Evolutionary conservation across 371 early-diverging fungal species (phyloP).

Genomic region (Rhizopus sp.): DNA sequence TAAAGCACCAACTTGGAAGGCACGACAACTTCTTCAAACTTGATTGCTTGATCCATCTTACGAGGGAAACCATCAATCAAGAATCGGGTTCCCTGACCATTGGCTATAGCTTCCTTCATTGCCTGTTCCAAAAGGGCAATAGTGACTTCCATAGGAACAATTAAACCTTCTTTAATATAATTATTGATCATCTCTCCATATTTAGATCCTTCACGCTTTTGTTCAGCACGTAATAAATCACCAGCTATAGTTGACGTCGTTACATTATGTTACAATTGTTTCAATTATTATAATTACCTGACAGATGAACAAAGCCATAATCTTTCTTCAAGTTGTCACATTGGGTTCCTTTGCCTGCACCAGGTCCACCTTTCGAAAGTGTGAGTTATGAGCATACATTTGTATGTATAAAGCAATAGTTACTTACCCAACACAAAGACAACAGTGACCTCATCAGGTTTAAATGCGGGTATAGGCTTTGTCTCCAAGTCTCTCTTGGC

Average conservation of each 20-base stretch:
- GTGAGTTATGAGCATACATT: too few species aligned
- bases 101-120: slow-evolving; percentile 69
- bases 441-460: slow-evolving; percentile 57
- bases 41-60: slow-evolving; percentile 89
- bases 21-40: slow-evolving; percentile 88
- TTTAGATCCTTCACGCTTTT: slow-evolving; percentile 76
- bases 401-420: background rate
- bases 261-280: background rate
- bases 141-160: slow-evolving; percentile 94
- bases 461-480: slow-evolving; percentile 39
- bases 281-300: slow-evolving; percentile 53
- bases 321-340: slow-evolving; percentile 84
- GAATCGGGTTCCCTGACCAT: slow-evolving; percentile 62
- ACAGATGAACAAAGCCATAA: slow-evolving; percentile 90
- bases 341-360: slow-evolving; percentile 93
- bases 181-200: slow-evolving; percentile 86
- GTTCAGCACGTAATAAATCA: slow-evolving; percentile 91
- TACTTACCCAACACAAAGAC: slow-evolving; percentile 67
- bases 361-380: slow-evolving; percentile 63
- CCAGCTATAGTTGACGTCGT: slow-evolving; percentile 67
- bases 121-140: slow-evolving; percentile 85
- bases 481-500: slow-evolving; percentile 18
- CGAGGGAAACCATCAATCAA: slow-evolving; percentile 97
- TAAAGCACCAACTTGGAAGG: slow-evolving; percentile 75
- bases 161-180: slow-evolving; percentile 89